Conservation (phyloP, 2,329 filamentous ascomycete species). For the Alternaria sp. region DNA sequence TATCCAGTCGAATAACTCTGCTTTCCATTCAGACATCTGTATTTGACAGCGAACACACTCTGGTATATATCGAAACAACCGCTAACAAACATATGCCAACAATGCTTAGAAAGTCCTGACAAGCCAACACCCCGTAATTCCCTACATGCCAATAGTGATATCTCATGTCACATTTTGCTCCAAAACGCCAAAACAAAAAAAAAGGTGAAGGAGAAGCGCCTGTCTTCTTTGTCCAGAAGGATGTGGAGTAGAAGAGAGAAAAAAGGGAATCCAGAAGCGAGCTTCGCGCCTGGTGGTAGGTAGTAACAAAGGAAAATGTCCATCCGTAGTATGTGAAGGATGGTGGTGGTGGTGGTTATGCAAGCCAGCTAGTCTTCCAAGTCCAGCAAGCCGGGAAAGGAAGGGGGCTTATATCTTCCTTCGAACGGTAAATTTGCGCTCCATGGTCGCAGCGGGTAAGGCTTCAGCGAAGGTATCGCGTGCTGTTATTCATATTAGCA, state of each 20-base stretch:
- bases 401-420: conserved; percentile 44
- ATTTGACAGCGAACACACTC: neutral
- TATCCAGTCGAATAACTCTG: neutral
- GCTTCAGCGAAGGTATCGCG: conserved; percentile 55
- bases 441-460: conserved; percentile 52
- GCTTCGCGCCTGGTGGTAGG: neutral
- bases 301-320: neutral
- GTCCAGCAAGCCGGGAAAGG: neutral
- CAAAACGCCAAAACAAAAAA: neutral
- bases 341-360: neutral
- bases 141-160: neutral
- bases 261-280: neutral
- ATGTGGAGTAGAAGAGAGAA: neutral
- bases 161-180: neutral
- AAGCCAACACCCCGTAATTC: neutral
- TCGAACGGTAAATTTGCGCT: conserved; percentile 52
- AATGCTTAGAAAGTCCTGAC: neutral
- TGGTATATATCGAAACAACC: neutral
- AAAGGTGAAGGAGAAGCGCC: neutral
- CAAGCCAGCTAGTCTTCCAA: neutral
- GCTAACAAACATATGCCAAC: neutral
- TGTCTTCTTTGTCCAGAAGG: neutral
- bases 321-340: neutral
- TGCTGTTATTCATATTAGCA: conserved; percentile 37
- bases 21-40: neutral